phyloP scores from a whole-genome alignment of 225 moss, liverwort and hornwort species.

The Polytrichum commune region DNA sequence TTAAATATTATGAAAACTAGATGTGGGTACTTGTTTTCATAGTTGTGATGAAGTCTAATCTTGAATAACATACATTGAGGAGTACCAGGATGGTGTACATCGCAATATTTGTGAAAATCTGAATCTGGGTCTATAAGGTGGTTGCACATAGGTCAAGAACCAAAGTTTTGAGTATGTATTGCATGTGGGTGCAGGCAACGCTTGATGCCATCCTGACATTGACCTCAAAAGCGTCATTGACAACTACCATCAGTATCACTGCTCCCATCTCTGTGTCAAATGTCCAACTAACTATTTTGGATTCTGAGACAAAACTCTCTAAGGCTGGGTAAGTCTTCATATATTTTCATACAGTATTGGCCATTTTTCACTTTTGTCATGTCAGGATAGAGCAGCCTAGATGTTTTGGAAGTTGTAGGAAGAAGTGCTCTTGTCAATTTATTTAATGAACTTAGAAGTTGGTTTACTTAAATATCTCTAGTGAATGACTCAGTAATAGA shows the following conservation, averaged over 20 bases:
- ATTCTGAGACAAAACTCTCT: slow-evolving; percentile 52
- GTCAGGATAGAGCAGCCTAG: too few relatives aligned
- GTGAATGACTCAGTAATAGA: too few relatives aligned
- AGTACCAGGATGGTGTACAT: not conserved
- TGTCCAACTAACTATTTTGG: slow-evolving; percentile 51
- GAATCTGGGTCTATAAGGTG: not conserved
- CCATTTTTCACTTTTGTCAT: too few relatives aligned
- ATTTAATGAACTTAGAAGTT: not conserved
- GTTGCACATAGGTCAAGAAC: not conserved
- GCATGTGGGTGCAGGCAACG: slow-evolving; percentile 30
- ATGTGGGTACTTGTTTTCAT: not conserved
- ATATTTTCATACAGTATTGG: not conserved
- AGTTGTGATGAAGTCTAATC: not conserved
- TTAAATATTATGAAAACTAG: not conserved
- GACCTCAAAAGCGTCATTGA: slow-evolving; percentile 46
- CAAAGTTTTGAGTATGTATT: slow-evolving; percentile 2
- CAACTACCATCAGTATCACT: slow-evolving; percentile 45
- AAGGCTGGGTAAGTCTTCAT: slow-evolving; percentile 38
- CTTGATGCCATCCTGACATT: slow-evolving; percentile 21
- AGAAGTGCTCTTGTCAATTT: not conserved
- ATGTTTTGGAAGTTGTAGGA: not conserved
- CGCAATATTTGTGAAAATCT: not conserved
- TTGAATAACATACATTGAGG: not conserved
- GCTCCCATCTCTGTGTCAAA: slow-evolving; percentile 53
- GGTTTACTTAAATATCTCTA: not conserved